phyloP scores from a whole-genome alignment of 78 protist species.

The Isochrysis galbana region DNA sequence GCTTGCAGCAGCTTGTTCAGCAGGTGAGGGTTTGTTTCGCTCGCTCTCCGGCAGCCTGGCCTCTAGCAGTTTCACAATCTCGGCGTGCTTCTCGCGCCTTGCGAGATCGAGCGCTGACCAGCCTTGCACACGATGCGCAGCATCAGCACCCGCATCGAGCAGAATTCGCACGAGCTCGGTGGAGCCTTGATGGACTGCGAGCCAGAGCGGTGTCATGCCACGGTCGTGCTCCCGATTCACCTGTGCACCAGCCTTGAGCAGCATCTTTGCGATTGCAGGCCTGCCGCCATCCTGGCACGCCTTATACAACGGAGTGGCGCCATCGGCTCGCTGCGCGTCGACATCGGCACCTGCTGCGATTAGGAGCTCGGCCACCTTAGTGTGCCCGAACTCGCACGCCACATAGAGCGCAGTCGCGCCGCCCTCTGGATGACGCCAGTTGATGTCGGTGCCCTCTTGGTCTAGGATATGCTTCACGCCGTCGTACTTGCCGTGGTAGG shows the following conservation, averaged over 20 bases:
- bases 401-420: slow-evolving; percentile 23
- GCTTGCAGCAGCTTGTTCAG: too few relatives aligned
- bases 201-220: neutral
- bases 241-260: neutral
- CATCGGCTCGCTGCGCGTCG: neutral
- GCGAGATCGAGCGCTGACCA: neutral
- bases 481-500: neutral
- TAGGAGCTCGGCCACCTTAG: neutral
- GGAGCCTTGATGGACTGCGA: neutral
- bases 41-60: neutral
- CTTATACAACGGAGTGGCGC: slow-evolving; percentile 22
- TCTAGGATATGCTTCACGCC: neutral
- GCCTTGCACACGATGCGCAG: neutral
- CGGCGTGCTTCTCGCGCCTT: neutral
- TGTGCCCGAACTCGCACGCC: slow-evolving; percentile 11
- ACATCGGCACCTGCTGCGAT: neutral
- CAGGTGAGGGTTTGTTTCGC: too few relatives aligned
- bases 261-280: neutral
- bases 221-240: neutral
- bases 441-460: neutral
- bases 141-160: slow-evolving; percentile 11
- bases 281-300: slow-evolving; percentile 15
- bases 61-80: neutral
- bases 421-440: neutral
- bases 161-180: neutral